Evolutionary conservation across 2,329 filamentous ascomycete species (phyloP), one percentile per base, ranked within the genome.

Genomic region (Didymella arachidicola): DNA sequence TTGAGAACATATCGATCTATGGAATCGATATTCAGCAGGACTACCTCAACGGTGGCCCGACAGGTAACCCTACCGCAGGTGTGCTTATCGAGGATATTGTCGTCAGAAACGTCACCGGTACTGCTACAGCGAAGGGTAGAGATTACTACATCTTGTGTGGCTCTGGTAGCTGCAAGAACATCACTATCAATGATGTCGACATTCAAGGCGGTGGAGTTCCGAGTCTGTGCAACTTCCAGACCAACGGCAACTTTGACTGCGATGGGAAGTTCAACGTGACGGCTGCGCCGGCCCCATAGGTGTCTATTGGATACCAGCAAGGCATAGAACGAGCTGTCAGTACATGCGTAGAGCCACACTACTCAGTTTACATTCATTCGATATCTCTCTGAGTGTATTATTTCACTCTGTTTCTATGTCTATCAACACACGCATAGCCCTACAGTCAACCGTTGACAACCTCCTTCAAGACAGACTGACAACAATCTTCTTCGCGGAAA

Each of bases 141-240:
- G 49, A 82, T 22, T 72, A 85, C 57, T 84, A 83, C 66, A 82
- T 87, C 52, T 79, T 86, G 14, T 87, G 85, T 63, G 85, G 81
- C 12, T 73, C 69, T 27, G 83, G 81, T 25, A 78, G 78, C 59
- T 85, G 83, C 74, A 79, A 77, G 4, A 77, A 81, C 72, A 88
- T 84, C 82, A 82, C 78, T 10, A 87, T 84, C 83, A 76, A 72
- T 3, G 79, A 76, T 38, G 80, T 83, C 53, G 61, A 50, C 36
- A 51, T 77, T n/a, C 64, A 57, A 0, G 70, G 67, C 12, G 80
- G 81, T 14, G 74, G 81, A 67, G 79, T 60, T 4, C 56, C 55
- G 25, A 71, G 68, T 54, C 34, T 39, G n/a, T 72, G 71, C 44
- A 73, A 72, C 48, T 70, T 69, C 50, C 60, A 66, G 53, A 70